These are phyloP conservation scores for Laguncularia racemosa DNA, from an alignment of 345 rosid species.

Conservation along the genomic window DNA sequence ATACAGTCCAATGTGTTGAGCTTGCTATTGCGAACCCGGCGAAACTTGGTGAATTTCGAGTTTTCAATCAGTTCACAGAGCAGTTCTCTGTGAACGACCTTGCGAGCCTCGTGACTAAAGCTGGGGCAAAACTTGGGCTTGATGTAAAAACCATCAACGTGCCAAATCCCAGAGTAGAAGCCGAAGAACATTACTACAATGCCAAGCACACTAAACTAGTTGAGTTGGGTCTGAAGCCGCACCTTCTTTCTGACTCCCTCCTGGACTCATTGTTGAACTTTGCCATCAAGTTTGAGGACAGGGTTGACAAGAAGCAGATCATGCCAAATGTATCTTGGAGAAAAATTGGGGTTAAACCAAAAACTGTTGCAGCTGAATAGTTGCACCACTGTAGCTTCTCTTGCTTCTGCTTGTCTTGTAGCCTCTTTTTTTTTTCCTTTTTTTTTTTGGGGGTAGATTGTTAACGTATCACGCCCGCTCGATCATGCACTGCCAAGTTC, in stretches of 20 bases:
- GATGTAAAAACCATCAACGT: conserved; percentile 64
- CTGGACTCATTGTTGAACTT: conserved; percentile 90
- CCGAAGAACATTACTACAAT: conserved; percentile 97
- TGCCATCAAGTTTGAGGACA: conserved; percentile 66
- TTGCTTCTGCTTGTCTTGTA: background rate
- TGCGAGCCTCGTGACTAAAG: conserved; percentile 80
- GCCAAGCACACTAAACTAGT: conserved; percentile 95
- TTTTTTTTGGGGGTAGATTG: background rate
- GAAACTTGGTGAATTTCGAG: conserved; percentile 74
- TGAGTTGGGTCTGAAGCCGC: conserved; percentile 89
- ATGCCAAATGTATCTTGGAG: conserved; percentile 96
- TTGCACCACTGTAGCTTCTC: background rate
- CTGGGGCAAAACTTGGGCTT: conserved; percentile 76
- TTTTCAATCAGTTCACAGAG: conserved; percentile 93
- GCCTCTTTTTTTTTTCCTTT: background rate
- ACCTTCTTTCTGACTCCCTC: conserved; percentile 83
- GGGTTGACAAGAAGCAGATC: conserved; percentile 80
- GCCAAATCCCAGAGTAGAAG: conserved; percentile 96
- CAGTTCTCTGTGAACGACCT: conserved; percentile 91
- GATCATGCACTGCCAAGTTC: no score
- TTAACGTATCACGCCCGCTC: no score
- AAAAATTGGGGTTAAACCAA: conserved; percentile 74
- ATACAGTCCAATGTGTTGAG: conserved; percentile 91
- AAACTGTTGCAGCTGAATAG: conserved; percentile 47
- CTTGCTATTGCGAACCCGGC: conserved; percentile 92